A percentile compares a stretch with the other conserved stretches of the same genome.
phyloP scores from a whole-genome alignment of 139 green algal genomes.

The Spirogloea muscicola region DNA sequence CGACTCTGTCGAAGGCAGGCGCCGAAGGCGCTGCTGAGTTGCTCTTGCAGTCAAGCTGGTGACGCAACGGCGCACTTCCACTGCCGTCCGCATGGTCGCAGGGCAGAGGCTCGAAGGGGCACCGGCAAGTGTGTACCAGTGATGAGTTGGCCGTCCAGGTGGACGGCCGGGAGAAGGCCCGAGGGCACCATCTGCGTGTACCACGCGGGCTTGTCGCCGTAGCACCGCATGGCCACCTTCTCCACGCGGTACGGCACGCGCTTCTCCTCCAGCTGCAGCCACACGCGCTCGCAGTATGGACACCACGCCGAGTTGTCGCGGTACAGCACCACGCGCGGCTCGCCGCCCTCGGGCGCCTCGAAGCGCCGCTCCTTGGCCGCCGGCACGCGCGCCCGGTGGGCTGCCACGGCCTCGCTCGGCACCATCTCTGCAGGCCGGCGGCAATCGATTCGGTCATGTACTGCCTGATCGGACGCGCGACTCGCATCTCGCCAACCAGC shows the following conservation, averaged over 20 bases:
- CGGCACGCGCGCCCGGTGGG: conserved; percentile 12
- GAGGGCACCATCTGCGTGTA: conserved; percentile 57
- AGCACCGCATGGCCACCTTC: conserved; percentile 81
- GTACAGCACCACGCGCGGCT: conserved; percentile 62
- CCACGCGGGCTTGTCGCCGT: conserved; percentile 78
- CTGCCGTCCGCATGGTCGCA: no score
- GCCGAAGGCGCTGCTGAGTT: no score
- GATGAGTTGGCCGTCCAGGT: no score
- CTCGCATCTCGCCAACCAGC: no score
- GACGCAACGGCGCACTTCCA: no score
- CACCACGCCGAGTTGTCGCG: conserved; percentile 74
- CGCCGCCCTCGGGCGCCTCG: background rate
- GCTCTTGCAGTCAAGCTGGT: no score
- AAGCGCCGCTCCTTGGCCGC: conserved; percentile 24
- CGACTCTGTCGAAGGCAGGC: conserved; percentile 73
- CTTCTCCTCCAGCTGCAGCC: conserved; percentile 96
- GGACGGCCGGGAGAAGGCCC: conserved; percentile 26
- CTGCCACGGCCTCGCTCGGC: no score
- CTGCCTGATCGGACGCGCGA: no score
- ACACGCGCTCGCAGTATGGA: conserved; percentile 73
- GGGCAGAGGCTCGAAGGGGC: no score
- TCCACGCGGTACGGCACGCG: conserved; percentile 74
- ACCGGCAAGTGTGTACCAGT: no score
- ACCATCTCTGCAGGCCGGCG: no score
- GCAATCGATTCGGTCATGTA: no score